Evolutionary conservation across 176 grass and related monocot genomes (phyloP), one percentile per base, ranked within the genome.

Genomic region (Aegilops longissima): DNA sequence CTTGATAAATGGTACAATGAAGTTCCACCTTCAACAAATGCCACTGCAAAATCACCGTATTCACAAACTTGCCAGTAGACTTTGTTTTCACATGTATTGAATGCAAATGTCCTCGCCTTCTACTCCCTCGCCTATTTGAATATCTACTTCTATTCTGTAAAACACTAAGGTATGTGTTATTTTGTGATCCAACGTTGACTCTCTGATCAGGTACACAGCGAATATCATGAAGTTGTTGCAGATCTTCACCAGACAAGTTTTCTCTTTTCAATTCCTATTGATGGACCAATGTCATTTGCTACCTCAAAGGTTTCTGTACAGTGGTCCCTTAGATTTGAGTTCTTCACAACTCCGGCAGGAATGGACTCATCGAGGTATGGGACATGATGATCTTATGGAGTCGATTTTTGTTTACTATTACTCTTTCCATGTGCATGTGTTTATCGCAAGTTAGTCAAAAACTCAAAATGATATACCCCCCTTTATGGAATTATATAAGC

Each of bases 191-290:
- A 73, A 54, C 21, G 4, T 56, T 66, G n/a, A 87, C 20, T 82
- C 34, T 38, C 2, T 80, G 76, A n/a, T 76, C 86, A 99, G 92
- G 85, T 99, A 58, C 92, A 94, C 13, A 96, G 97, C 63, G 97
- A 99, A 63, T 92, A 99, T 89, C 92, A 99, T 88, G 90, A 96
- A 89, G 90, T 94, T 86, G 92, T 99, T 77, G 90, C 85, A 27
- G 97, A 99, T 80, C 82, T 99, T 82, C 84, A 83, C 76, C 92
- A 99, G 83, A 96, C 97, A 70, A 94, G 97, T 70, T 99, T 94
- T 93, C 94, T 99, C 23, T 99, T 99, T 77, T 99, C 97, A 29
- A 76, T 96, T 87, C 94, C 97, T 73, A 91, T 94, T 33, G 97
- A 99, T 34, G 94, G 97, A 70, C 97, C 97, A 25, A 96, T 95